Base-by-base conservation (phyloP, 1,284 basidiomycete genomes). In the Irpex lacteus region DNA sequence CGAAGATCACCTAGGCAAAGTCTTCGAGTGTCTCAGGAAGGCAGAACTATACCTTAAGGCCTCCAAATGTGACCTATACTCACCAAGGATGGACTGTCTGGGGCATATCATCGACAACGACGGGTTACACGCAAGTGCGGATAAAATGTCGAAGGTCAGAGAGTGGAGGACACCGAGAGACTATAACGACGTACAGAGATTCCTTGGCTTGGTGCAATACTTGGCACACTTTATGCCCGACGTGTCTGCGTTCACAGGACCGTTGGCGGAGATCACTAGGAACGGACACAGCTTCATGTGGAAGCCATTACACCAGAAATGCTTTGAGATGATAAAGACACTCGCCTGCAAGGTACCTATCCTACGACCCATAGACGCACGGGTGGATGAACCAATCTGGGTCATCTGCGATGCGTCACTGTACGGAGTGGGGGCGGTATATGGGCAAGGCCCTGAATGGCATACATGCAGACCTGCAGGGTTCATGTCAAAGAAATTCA, bases 161-260 rank as follows among this genome's bases (percentile, higher is more conserved):
- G 47, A 67, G 0, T 75, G 72, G 72, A 56, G 63, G n/a, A 64
- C 61, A 0, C 80, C 77, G 0, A 60, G 69, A 0, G 70, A 68
- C 8, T 76, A 73, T 40, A 71, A 78, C 18, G 76, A 80, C n/a
- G 69, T 83, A 0, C 77, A 78, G 55, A 62, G 70, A 9, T 82
- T 82, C 54, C 61, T 82, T 0, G 80, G 79, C 0, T 67, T 79
- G 0, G 72, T 81, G 0, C 71, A 80, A 26, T 82, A 81, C 65
- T 61, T 82, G 0, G 70, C 74, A 0, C 70, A 73, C 13, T 80
- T 79, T 63, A 66, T 82, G 59, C 79, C 77, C 0, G 71, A 78
- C 38, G 40, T 44, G 7, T 65, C 82, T 0, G 15, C 15, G 40
- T 44, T 44, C 40, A 44, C 40, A 44, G 40, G 40, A 15, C n/a